Percentiles rank a stretch among this genome's conserved stretches.
phyloP scores from a whole-genome alignment of 2,329 filamentous ascomycete species.

The Fusarium solani-melongenae region DNA sequence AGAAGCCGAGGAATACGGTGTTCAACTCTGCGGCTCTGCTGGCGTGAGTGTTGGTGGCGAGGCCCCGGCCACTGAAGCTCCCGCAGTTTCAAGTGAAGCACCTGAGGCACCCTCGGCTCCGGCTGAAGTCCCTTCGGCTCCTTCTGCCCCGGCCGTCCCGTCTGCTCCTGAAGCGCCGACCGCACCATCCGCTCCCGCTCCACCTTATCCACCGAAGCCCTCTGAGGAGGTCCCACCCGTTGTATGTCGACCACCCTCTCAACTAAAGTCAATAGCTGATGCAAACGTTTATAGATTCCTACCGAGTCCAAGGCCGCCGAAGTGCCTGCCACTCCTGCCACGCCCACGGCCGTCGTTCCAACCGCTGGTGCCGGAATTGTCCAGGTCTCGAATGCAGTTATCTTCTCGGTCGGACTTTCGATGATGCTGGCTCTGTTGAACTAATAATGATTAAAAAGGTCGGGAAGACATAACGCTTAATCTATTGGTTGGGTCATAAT shows the following conservation, averaged over 20 bases:
- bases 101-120: neutral
- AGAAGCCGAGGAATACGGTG: neutral
- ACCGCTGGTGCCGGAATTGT: slow-evolving; percentile 17
- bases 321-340: neutral
- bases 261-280: neutral
- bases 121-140: neutral
- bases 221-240: slow-evolving; percentile 5
- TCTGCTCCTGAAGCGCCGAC: neutral
- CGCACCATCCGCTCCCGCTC: neutral
- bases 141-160: neutral
- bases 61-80: neutral
- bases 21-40: slow-evolving; percentile 4
- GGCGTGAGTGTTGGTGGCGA: neutral
- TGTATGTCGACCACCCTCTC: neutral
- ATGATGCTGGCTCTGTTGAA: slow-evolving; percentile 10
- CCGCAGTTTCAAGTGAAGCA: neutral
- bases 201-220: neutral
- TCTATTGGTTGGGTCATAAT: neutral
- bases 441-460: neutral
- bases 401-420: neutral
- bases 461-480: neutral
- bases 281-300: neutral
- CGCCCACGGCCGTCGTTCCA: slow-evolving; percentile 7
- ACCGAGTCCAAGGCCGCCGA: neutral
- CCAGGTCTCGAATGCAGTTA: neutral